Percentiles rank a stretch among this genome's conserved stretches.
Conservation (phyloP, 139 green algal species). For the Chlamydomonas eustigma region DNA sequence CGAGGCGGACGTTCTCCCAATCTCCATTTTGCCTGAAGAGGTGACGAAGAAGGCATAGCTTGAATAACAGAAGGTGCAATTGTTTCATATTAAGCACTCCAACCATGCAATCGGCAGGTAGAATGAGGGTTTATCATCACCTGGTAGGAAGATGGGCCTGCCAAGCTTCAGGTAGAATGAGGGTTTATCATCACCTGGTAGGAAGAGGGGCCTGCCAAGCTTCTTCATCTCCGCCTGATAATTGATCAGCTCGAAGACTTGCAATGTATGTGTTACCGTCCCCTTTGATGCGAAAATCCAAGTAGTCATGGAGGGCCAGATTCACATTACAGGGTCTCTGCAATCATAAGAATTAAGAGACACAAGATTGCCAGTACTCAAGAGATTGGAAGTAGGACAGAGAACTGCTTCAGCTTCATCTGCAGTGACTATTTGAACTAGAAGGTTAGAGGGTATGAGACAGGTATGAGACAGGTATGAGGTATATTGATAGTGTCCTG, state of each 20-base stretch:
- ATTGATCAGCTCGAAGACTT: slow-evolving; percentile 29
- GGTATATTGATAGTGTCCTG: not conserved
- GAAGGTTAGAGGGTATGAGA: not conserved
- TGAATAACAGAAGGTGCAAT: too few relatives aligned
- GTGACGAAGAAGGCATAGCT: too few relatives aligned
- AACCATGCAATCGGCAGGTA: not conserved
- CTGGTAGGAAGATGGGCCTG: slow-evolving; percentile 24
- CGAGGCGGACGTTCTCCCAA: slow-evolving; percentile 31
- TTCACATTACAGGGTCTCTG: slow-evolving; percentile 5
- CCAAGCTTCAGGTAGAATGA: not conserved
- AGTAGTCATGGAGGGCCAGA: slow-evolving; percentile 27
- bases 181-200: slow-evolving; percentile 13
- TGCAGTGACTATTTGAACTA: not conserved
- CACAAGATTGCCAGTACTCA: too few relatives aligned
- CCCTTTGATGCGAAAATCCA: slow-evolving; percentile 24
- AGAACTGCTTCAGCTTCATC: too few relatives aligned
- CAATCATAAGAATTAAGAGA: too few relatives aligned
- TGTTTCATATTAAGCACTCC: too few relatives aligned
- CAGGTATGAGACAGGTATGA: not conserved
- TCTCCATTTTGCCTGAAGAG: slow-evolving; percentile 1
- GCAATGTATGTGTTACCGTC: slow-evolving; percentile 38
- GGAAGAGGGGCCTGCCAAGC: slow-evolving; percentile 32
- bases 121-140: slow-evolving; percentile 7
- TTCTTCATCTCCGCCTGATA: slow-evolving; percentile 38
- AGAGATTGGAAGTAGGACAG: too few relatives aligned